These are phyloP conservation scores for Fraxinus sp. DNA, from an alignment of 305 asterid genomes.

Conservation along the genomic window DNA sequence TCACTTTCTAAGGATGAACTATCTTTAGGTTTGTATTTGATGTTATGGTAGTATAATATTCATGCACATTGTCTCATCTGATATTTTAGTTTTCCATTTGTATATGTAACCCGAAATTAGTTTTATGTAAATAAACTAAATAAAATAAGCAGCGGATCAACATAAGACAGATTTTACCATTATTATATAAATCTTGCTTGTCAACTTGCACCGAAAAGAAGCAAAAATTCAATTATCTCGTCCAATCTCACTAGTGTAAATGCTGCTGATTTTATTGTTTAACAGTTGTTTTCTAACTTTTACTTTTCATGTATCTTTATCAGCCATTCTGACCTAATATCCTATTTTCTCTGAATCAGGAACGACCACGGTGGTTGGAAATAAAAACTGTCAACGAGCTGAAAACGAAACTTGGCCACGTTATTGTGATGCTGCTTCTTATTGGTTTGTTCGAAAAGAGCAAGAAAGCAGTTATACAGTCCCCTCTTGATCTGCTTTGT, in stretches of 20 bases:
- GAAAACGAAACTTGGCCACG: slow-evolving; percentile 88
- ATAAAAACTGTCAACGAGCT: slow-evolving; percentile 73
- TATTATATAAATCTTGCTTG: neutral
- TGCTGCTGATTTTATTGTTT: neutral
- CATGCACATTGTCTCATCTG: neutral
- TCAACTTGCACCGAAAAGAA: neutral
- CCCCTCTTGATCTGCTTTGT: slow-evolving; percentile 83
- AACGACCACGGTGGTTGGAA: slow-evolving; percentile 84
- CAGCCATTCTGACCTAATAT: neutral
- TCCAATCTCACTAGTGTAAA: neutral
- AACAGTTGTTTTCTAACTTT: neutral
- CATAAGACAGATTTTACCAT: neutral
- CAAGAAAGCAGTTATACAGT: slow-evolving; percentile 62
- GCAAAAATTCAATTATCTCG: neutral
- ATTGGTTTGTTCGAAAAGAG: slow-evolving; percentile 88
- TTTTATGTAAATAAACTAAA: neutral
- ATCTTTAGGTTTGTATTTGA: neutral
- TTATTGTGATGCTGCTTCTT: slow-evolving; percentile 86
- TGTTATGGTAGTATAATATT: neutral
- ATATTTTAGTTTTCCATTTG: neutral
- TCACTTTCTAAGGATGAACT: neutral
- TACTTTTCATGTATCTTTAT: neutral
- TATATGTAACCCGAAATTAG: neutral
- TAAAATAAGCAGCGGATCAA: neutral
- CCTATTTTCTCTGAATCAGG: slow-evolving; percentile 42